These are phyloP conservation scores for Saitozyma podzolica DNA, from an alignment of 768 basidiomycete genomes.

Conservation along the genomic window DNA sequence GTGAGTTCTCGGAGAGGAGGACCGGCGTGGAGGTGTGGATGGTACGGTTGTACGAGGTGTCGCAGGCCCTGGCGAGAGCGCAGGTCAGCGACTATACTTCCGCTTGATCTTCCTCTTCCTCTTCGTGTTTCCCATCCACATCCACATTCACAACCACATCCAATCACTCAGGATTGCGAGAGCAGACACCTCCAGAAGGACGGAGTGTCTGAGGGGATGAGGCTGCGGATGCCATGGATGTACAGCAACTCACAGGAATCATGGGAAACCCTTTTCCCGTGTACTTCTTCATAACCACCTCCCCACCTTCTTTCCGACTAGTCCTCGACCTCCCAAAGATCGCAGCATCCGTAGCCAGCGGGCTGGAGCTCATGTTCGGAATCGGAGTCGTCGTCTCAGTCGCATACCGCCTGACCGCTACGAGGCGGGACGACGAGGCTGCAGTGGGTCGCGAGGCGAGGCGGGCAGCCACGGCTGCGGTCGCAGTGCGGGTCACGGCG, in stretches of 20 bases:
- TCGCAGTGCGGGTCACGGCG: no score
- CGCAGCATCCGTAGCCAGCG: background rate
- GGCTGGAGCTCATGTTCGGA: background rate
- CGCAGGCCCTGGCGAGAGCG: slow-evolving; percentile 60
- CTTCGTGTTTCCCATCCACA: background rate
- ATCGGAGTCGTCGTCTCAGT: slow-evolving; percentile 9
- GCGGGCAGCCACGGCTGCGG: background rate
- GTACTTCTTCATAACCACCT: slow-evolving; percentile 38
- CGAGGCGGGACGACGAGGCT: background rate
- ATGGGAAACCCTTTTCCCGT: slow-evolving; percentile 49
- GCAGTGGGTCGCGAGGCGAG: background rate
- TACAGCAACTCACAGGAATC: slow-evolving; percentile 37
- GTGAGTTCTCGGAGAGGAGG: slow-evolving; percentile 82
- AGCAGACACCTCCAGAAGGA: no score
- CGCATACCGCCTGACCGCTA: slow-evolving; percentile 12
- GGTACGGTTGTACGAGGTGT: slow-evolving; percentile 78
- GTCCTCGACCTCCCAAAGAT: background rate
- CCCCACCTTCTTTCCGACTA: background rate
- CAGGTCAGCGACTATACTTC: background rate
- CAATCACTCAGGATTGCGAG: background rate
- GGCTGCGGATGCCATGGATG: no score
- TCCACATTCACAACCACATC: background rate
- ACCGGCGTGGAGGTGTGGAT: slow-evolving; percentile 72
- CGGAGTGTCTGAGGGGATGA: no score
- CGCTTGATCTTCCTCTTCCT: background rate